phyloP scores from a whole-genome alignment of 73 alveolate species.

The Breviolum minutum region DNA sequence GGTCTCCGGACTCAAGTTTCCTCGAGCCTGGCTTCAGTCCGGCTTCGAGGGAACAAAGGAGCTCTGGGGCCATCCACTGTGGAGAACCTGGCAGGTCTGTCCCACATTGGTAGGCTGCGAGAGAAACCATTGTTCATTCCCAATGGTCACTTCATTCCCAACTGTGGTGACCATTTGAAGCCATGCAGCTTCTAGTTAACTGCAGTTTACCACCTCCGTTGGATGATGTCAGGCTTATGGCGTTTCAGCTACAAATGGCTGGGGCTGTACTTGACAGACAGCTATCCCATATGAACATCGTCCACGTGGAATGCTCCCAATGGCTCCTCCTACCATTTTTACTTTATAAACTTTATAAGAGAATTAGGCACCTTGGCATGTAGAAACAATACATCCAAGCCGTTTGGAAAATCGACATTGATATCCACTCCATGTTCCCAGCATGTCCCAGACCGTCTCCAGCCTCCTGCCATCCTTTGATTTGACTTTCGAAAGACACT shows the following conservation, averaged over 20 bases:
- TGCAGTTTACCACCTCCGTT: too few species aligned
- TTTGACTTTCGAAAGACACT: conserved; percentile 42
- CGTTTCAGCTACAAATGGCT: too few species aligned
- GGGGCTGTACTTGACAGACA: too few species aligned
- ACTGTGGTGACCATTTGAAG: too few species aligned
- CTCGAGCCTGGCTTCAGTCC: conserved; percentile 57
- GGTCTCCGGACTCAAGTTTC: not conserved
- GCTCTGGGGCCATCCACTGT: conserved; percentile 88
- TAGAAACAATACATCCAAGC: not conserved
- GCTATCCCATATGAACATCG: too few species aligned
- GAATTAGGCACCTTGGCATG: not conserved
- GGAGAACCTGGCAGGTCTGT: conserved; percentile 52
- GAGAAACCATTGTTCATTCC: not conserved
- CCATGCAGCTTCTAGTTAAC: too few species aligned
- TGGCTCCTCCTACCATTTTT: too few species aligned
- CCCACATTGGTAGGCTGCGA: too few species aligned
- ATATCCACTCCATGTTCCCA: not conserved
- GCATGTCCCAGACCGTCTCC: not conserved
- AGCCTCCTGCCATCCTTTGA: conserved; percentile 52
- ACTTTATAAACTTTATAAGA: not conserved
- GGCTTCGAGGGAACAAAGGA: not conserved
- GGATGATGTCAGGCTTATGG: too few species aligned
- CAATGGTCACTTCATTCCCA: too few species aligned
- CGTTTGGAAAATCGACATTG: not conserved
- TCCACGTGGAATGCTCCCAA: too few species aligned